Evolutionary conservation across 441 rosid genomes (phyloP), one percentile per base, ranked within the genome.

Genomic region (Aleurites moluccanus): DNA sequence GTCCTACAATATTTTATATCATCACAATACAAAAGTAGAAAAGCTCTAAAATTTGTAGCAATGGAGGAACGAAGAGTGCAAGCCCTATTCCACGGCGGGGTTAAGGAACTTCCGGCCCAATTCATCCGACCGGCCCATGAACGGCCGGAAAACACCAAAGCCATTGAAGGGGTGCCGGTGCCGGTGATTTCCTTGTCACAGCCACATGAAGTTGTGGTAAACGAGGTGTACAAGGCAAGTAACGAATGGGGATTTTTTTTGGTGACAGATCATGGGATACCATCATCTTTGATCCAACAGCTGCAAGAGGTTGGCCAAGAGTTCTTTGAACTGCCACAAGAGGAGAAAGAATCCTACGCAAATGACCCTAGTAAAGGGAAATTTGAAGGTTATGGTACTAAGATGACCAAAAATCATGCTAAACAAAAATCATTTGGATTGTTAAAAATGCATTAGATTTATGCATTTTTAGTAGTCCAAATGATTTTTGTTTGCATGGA

Each of bases 311-410:
- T n/a, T n/a, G n/a, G n/a, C n/a, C n/a, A n/a, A n/a, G n/a, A n/a
- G n/a, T n/a, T n/a, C n/a, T n/a, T n/a, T n/a, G n/a, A n/a, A n/a
- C n/a, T n/a, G 11, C 84, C 90, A 0, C 82, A 72, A 11, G 42
- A 78, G 77, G 88, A 82, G 61, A 87, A 83, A 67, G 88, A 87
- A 75, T 79, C 76, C 33, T 78, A 79, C 42, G 81, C 86, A 0
- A 87, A 85, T 52, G 84, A 85, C 56, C 85, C 84, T 0, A 28
- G 74, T 0, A 80, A 13, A 11, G 86, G 86, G 6, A 81, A 33
- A 15, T 78, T 83, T 49, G 88, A 85, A 81, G 90, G 88, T 14
- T 87, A 87, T 55, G 90, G 88, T 30, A 87, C 87, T 0, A 85
- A 84, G 71, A 81, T 85, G 87, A 77, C 86, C 7, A 85, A 80